Base-by-base conservation (phyloP, 2,329 filamentous ascomycete species). In the Podosphaera xanthii region DNA sequence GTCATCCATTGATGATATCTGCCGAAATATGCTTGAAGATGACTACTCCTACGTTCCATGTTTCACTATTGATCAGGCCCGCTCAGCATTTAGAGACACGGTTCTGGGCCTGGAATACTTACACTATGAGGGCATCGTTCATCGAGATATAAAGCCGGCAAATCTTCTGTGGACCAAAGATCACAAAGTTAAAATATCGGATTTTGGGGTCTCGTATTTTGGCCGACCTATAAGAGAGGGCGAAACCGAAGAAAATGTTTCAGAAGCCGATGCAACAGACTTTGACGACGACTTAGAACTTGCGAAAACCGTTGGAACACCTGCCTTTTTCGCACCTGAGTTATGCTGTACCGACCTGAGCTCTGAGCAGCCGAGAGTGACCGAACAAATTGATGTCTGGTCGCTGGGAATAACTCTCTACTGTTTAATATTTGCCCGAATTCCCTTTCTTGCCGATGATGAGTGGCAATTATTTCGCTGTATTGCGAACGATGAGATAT, bases 151-250 rank as follows among this genome's bases (percentile, higher is more conserved):
- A 70, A 91, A 90, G 68, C 86, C 86, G 1, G 90, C 91, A 44
- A 97, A 97, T 69, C 77, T 98, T 5, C 76, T 98, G 5, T 89
- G 91, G 75, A 94, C 88, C 57, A 82, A 75, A 65, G 84, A 89
- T 63, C 83, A 90, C 65, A 82, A 84, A 12, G 87, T 96, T 67
- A 98, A 98, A 75, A 98, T 98, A 61, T 97, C 92, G 4, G 92
- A 98, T 68, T 98, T 98, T 73, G 92, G 92, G 38, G 92, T 98
- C 1, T 98, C 92, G 0, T 98, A 97, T 70, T 87, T 98, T 62
- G 92, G 92, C 35, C 82, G 88, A 57, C 88, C 88, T 1, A 86
- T 90, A 60, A 79, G 87, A 46, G 87, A 94, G 54, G 86, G 86
- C 58, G 87, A 94, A 65, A 78, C 82, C 44, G 84, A 87, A 60